Percentiles rank a stretch among this genome's conserved stretches.
phyloP scores from a whole-genome alignment of 2,329 filamentous ascomycete species.

The Claviceps monticola region DNA sequence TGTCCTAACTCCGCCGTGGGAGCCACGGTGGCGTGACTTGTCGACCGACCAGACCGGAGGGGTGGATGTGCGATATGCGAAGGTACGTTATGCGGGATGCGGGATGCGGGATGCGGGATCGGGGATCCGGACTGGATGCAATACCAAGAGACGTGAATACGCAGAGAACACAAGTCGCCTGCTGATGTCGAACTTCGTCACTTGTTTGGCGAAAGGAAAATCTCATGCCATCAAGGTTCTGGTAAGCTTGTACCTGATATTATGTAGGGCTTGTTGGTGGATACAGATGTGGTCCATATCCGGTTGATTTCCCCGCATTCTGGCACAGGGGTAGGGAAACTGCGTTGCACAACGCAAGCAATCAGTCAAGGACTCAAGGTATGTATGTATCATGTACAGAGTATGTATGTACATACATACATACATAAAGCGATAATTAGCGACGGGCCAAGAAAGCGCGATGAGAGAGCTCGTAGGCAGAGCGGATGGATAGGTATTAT shows the following conservation, averaged over 20 bases:
- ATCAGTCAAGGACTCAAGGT: neutral
- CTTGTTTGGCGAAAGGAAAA: neutral
- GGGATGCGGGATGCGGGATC: neutral
- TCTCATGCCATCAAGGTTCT: neutral
- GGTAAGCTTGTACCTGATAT: neutral
- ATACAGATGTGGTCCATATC: conserved; percentile 1
- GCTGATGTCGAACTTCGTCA: neutral
- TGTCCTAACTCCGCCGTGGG: conserved; percentile 1
- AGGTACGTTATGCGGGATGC: neutral
- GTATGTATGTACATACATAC: neutral
- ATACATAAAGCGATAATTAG: neutral
- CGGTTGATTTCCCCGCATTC: conserved; percentile 5
- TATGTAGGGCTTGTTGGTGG: neutral
- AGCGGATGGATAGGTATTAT: too few species aligned
- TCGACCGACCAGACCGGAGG: neutral
- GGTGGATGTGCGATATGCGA: neutral
- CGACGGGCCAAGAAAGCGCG: too few species aligned
- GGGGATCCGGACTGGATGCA: neutral
- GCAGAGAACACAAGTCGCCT: neutral
- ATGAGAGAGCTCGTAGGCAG: too few species aligned
- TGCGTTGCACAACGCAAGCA: neutral
- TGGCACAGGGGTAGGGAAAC: neutral
- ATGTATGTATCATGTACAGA: too few species aligned
- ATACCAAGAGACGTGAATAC: neutral
- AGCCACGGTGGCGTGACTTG: conserved; percentile 2